Evolutionary conservation across 257 asterid species (phyloP).

Genomic region (Rehmannia glutinosa): DNA sequence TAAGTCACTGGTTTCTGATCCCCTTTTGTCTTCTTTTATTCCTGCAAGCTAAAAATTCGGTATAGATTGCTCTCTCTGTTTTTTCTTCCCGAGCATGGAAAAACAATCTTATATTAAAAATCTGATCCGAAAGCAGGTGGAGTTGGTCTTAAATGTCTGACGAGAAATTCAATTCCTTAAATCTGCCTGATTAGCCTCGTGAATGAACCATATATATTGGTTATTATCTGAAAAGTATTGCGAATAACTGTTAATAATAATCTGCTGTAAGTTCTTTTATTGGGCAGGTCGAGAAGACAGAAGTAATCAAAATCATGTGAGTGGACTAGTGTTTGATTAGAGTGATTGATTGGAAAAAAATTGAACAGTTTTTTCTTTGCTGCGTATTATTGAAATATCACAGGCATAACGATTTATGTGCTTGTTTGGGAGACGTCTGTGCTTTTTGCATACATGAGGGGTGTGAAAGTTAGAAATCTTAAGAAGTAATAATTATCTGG

Average conservation of each 20-base stretch:
- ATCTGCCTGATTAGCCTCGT: neutral
- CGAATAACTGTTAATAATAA: neutral
- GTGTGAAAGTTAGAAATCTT: neutral
- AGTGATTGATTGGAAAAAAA: neutral
- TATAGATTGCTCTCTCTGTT: no score
- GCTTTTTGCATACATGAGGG: neutral
- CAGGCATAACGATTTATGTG: no score
- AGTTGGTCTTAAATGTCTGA: neutral
- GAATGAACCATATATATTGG: neutral
- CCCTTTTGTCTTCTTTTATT: no score
- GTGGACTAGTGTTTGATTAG: neutral
- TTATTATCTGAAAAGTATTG: neutral
- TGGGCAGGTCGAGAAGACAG: neutral
- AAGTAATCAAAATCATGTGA: neutral
- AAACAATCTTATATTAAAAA: neutral
- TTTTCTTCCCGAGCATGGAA: neutral
- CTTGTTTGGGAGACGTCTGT: neutral
- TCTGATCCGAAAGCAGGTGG: neutral
- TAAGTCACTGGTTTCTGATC: neutral
- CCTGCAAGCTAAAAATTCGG: no score
- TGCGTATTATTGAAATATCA: no score
- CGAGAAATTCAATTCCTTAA: neutral
- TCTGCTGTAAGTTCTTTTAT: neutral
- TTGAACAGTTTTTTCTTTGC: neutral
- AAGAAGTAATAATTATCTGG: neutral